Conservation (phyloP, 805 yeast species). For the Yarrowia sp. region DNA sequence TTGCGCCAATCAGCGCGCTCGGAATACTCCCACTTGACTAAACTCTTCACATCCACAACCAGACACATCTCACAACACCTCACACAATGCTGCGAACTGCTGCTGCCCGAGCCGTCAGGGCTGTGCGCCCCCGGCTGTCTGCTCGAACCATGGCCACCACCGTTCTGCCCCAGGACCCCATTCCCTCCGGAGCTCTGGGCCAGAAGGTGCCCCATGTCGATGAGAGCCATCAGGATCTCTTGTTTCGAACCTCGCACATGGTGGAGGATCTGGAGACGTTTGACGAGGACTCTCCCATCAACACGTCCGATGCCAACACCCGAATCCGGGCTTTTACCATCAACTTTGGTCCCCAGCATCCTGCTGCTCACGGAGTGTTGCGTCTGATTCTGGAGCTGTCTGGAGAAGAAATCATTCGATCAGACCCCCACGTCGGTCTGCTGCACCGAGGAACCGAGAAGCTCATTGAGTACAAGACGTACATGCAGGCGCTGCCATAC, state of each 20-base stretch:
- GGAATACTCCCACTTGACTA: constrained; percentile 19
- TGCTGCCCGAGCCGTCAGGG: constrained; percentile 26
- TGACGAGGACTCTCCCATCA: constrained; percentile 23
- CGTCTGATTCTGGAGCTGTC: constrained; percentile 79
- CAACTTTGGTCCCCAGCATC: constrained; percentile 92
- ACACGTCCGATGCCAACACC: constrained; percentile 30
- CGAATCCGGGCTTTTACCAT: constrained; percentile 83
- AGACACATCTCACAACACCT: neutral
- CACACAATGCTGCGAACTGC: constrained; percentile 25
- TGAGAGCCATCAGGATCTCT: constrained; percentile 22
- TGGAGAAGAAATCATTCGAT: constrained; percentile 83
- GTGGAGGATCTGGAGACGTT: constrained; percentile 19
- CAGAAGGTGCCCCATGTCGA: constrained; percentile 24
- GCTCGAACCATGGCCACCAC: constrained; percentile 22
- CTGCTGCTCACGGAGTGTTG: constrained; percentile 92
- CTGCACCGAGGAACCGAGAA: constrained; percentile 88
- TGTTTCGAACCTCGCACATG: constrained; percentile 22
- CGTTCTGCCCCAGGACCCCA: constrained; percentile 15
- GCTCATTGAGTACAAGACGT: constrained; percentile 80
- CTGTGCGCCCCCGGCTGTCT: constrained; percentile 22
- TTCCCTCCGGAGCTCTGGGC: constrained; percentile 24
- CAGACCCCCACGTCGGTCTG: constrained; percentile 87
- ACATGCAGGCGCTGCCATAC: constrained; percentile 83
- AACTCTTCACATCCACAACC: neutral
- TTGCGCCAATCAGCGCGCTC: constrained; percentile 12